Evolutionary conservation across 1,139 yeast genomes (phyloP).

Genomic region (Meyerozyma athensensis): DNA sequence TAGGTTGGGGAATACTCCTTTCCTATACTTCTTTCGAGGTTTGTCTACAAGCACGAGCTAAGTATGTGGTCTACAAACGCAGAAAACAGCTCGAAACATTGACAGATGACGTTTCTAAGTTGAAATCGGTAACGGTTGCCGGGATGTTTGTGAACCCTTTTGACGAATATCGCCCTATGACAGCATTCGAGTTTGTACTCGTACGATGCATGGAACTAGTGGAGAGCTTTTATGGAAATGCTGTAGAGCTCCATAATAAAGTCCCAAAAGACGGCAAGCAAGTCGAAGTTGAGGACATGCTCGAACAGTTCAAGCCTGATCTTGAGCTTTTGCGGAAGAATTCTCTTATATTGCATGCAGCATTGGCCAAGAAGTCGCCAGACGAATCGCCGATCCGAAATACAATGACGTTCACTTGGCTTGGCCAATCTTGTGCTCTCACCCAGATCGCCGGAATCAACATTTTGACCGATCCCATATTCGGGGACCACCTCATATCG

Average conservation of each 20-base stretch:
- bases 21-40: constrained; percentile 69
- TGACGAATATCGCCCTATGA: constrained; percentile 85
- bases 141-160: constrained; percentile 92
- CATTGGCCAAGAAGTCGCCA: background rate
- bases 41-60: constrained; percentile 54
- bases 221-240: constrained; percentile 64
- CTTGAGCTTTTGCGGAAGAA: constrained; percentile 38
- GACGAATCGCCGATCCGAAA: constrained; percentile 23
- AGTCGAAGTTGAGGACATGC: constrained; percentile 41
- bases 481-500: constrained; percentile 63
- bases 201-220: constrained; percentile 69
- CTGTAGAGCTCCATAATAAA: constrained; percentile 38
- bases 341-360: constrained; percentile 22
- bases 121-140: constrained; percentile 52
- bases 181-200: constrained; percentile 75
- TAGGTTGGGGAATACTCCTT: constrained; percentile 51
- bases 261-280: constrained; percentile 41
- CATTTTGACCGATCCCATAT: constrained; percentile 79
- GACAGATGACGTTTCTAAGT: constrained; percentile 24
- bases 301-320: constrained; percentile 60
- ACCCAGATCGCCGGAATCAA: constrained; percentile 70
- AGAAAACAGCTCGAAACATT: constrained; percentile 30
- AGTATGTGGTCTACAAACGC: constrained; percentile 51
- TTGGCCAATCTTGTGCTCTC: constrained; percentile 86
- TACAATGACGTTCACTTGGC: constrained; percentile 74